phyloP scores from a whole-genome alignment of 768 basidiomycete genomes.

The Pholiota microspora region DNA sequence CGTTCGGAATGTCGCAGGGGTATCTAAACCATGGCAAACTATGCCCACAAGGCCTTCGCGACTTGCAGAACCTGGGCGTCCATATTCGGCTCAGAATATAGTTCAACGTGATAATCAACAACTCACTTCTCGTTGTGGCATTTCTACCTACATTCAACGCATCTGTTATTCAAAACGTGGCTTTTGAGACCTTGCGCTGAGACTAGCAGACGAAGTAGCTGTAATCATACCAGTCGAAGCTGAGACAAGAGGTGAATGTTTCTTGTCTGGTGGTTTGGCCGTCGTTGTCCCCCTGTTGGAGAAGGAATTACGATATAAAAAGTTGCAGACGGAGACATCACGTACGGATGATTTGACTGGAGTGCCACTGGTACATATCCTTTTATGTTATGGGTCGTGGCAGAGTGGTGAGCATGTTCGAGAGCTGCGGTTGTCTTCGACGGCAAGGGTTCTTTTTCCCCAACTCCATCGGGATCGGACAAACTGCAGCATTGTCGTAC shows the following conservation, averaged over 20 bases:
- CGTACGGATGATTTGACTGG: not conserved
- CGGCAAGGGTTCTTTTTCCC: not conserved
- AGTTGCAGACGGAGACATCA: too few relatives aligned
- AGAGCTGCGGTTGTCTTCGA: not conserved
- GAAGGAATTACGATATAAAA: not conserved
- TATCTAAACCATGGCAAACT: constrained; percentile 14
- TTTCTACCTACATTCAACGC: constrained; percentile 1
- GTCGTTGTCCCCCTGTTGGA: not conserved
- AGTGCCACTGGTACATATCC: not conserved
- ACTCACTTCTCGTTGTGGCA: constrained; percentile 13
- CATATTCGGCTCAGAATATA: constrained; percentile 4
- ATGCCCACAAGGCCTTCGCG: not conserved
- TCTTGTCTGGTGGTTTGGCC: constrained; percentile 1
- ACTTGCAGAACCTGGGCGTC: constrained; percentile 10
- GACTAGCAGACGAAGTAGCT: not conserved
- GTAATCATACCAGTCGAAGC: constrained; percentile 13
- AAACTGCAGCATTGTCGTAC: not conserved
- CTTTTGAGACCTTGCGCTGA: constrained; percentile 3
- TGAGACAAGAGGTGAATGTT: constrained; percentile 13
- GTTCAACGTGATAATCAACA: not conserved
- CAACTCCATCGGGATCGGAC: not conserved
- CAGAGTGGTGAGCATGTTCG: not conserved
- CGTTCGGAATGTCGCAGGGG: not conserved
- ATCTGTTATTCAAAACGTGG: constrained; percentile 12
- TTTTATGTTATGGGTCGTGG: too few relatives aligned